Conservation (phyloP, 345 rosid genomes). For the Corymbia maculata region DNA sequence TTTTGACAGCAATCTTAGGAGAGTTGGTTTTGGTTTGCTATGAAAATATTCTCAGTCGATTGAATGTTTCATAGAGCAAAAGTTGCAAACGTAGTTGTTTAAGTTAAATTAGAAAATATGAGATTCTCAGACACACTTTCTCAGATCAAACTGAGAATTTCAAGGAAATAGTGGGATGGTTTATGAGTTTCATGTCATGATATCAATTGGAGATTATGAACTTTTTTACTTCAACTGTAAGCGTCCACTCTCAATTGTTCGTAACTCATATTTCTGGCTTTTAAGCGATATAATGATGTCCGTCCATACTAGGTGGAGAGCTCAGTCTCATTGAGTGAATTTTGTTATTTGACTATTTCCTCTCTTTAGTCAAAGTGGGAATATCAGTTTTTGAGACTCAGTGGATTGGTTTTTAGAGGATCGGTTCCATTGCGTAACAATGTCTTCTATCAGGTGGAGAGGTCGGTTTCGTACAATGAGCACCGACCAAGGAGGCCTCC, state of each 20-base stretch:
- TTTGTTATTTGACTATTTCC: background rate
- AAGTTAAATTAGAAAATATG: background rate
- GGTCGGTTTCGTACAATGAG: slow-evolving; percentile 53
- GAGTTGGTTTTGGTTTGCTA: background rate
- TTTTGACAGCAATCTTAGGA: background rate
- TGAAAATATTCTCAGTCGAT: background rate
- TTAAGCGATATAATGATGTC: background rate
- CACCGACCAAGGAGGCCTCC: slow-evolving; percentile 58
- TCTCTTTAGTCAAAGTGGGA: background rate
- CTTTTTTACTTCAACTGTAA: background rate
- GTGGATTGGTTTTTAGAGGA: background rate
- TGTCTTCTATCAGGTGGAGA: slow-evolving; percentile 41
- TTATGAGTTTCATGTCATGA: background rate
- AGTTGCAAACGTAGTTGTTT: background rate
- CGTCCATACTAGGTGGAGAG: background rate
- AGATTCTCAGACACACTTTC: background rate
- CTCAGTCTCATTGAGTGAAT: background rate
- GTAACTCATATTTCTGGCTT: background rate
- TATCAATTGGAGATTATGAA: background rate
- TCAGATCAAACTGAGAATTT: background rate
- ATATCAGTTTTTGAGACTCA: background rate
- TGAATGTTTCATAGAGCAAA: background rate
- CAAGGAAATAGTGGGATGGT: background rate
- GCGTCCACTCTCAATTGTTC: background rate
- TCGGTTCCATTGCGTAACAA: background rate